Conservation (phyloP, 495 filamentous ascomycete species). For the Cudoniella acicularis region DNA sequence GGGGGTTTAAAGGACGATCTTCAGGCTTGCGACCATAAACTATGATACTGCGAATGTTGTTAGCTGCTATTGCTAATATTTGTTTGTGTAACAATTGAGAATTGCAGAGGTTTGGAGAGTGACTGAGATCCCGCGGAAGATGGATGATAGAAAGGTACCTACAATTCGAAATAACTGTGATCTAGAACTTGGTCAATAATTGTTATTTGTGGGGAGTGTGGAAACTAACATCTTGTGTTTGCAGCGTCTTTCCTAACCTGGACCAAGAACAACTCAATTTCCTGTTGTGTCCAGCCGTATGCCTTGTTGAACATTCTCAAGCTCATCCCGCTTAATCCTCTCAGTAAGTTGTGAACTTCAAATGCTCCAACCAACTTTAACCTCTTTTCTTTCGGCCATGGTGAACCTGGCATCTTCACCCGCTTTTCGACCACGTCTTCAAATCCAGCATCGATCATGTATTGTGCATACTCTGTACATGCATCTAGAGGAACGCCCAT, state of each 20-base stretch:
- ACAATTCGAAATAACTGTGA: slow-evolving; percentile 4
- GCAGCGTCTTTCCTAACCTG: slow-evolving; percentile 48
- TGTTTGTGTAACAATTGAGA: background rate
- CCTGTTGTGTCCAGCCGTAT: slow-evolving; percentile 46
- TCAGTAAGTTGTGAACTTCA: slow-evolving; percentile 16
- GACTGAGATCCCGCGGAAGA: too few species aligned
- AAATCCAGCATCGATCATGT: slow-evolving; percentile 35
- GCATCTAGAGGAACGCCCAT: slow-evolving; percentile 1
- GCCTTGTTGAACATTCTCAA: slow-evolving; percentile 41
- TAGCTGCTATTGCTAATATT: background rate
- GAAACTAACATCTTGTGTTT: slow-evolving; percentile 19
- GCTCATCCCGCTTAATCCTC: slow-evolving; percentile 13
- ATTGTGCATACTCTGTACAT: slow-evolving; percentile 2
- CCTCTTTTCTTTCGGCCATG: slow-evolving; percentile 42
- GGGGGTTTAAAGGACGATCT: background rate
- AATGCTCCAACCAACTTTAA: slow-evolving; percentile 44
- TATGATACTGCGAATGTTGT: background rate
- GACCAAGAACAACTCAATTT: slow-evolving; percentile 52
- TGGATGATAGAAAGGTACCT: background rate
- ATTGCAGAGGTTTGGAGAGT: background rate
- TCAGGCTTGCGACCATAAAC: slow-evolving; percentile 3
- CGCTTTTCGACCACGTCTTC: slow-evolving; percentile 26
- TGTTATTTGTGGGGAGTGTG: background rate
- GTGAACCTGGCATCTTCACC: slow-evolving; percentile 34
- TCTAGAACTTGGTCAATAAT: background rate